Evolutionary conservation across 306 rosid species (phyloP).

Genomic region (Oemleria cerasiformis): DNA sequence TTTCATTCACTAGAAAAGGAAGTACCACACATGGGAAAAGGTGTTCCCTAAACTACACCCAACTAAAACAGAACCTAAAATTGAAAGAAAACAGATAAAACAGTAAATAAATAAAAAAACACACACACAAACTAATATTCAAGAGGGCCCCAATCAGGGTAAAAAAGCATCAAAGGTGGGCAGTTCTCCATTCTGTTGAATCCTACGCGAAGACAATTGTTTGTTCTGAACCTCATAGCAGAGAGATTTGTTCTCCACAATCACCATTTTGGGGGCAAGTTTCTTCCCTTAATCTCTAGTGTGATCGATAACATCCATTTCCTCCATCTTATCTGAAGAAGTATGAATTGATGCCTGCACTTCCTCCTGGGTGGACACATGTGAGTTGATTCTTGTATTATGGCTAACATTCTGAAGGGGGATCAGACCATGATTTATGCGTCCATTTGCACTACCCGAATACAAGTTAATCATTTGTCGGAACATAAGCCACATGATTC

Average conservation of each 20-base stretch:
- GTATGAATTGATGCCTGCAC: background rate
- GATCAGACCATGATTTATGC: background rate
- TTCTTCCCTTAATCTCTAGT: background rate
- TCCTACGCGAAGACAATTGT: background rate
- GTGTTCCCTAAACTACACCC: no score
- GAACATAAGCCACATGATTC: background rate
- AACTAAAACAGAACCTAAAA: no score
- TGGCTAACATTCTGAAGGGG: background rate
- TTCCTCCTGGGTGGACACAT: background rate
- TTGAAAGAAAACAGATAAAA: no score
- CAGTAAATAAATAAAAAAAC: no score
- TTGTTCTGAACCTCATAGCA: background rate
- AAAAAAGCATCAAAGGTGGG: background rate
- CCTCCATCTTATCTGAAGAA: background rate
- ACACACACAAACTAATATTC: background rate
- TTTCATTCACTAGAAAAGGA: background rate
- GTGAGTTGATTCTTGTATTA: background rate
- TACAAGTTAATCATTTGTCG: background rate
- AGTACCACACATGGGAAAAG: background rate
- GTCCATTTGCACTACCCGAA: background rate
- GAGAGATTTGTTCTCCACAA: slow-evolving; percentile 1
- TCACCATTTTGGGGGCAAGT: no score
- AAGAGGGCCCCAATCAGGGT: background rate
- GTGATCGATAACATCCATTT: background rate
- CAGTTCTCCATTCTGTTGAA: background rate